These are phyloP conservation scores for Suillus hirtellus DNA, from an alignment of 768 basidiomycete genomes.

Conservation along the genomic window DNA sequence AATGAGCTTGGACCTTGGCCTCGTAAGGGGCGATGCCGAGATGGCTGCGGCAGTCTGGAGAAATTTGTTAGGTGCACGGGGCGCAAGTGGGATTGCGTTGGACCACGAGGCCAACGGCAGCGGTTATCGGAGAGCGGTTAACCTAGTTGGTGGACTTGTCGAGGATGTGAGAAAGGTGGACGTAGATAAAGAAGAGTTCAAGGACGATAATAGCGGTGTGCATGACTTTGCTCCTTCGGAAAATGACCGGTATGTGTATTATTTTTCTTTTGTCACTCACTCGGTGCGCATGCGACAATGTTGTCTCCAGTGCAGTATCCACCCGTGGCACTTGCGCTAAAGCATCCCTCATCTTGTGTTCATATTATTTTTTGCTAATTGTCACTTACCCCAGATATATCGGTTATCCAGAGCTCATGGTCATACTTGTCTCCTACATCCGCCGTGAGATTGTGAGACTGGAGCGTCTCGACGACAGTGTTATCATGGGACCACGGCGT, in stretches of 20 bases:
- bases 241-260: conserved; percentile 31
- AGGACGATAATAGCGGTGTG: conserved; percentile 71
- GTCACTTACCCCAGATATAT: conserved; percentile 56
- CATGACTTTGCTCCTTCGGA: conserved; percentile 65
- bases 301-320: background rate
- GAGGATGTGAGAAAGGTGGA: conserved; percentile 60
- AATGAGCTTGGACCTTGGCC: conserved; percentile 75
- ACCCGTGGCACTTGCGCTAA: background rate
- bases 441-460: conserved; percentile 72
- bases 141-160: conserved; percentile 67
- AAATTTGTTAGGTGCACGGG: conserved; percentile 84
- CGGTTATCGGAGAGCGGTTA: conserved; percentile 61
- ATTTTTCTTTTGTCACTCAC: background rate
- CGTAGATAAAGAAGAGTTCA: conserved; percentile 56
- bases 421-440: conserved; percentile 65
- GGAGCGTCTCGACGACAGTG: conserved; percentile 51
- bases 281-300: background rate
- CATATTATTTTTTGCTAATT: background rate
- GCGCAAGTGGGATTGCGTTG: conserved; percentile 67
- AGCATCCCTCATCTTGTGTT: background rate
- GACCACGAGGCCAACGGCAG: conserved; percentile 9
- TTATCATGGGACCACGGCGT: conserved; percentile 32
- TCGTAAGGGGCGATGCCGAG: conserved; percentile 75
- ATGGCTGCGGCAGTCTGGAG: conserved; percentile 90
- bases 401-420: conserved; percentile 73